Base-by-base conservation (phyloP, 192 early-diverging fungal species). In the Spizellomyces punctatus region DNA sequence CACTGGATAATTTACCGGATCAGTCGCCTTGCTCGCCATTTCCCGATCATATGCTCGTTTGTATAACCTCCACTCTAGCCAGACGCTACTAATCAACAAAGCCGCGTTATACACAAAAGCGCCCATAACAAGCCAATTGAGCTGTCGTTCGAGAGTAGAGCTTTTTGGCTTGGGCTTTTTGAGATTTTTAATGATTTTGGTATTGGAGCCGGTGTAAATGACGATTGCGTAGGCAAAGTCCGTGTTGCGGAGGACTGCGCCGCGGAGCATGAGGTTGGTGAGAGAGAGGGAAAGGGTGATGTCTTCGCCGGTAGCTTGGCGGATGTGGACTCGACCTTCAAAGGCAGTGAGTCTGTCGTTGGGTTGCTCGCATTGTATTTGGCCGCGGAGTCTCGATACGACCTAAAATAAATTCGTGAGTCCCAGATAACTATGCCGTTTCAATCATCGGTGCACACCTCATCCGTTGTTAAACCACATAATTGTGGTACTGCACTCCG, bases 231-330 rank as follows among this genome's bases (percentile, higher is more conserved):
- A 85, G 0, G 62, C 74, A 63, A 58, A 81, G 8, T 82, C 77
- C 7, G 86, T 86, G 69, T 88, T 86, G 21, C 83, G 61, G 41
- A 88, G 64, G 5, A 83, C 79, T 2, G 94, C 89, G 42, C 95
- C 96, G 52, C 96, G 89, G 63, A 94, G 87, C 10, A 96, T 78
- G 46, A 96, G 75, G 77, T 98, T 89, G 49, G 85, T 84, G 68
- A 93, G 41, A 2, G 71, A 64, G 12, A 86, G 71, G 16, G 80
- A 73, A 75, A 16, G 67, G 68, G 14, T n/a, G 43, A 65, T 19
- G 47, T 46, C 8, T 3, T 17, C 59, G 27, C 27, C 27, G 73
- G 17, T 58, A 27, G 41, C 17, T 49, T 43, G 42, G 58, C 17
- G 48, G n/a, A 60, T 71, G 52, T 19, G 48, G 14, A 74, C 60